These are phyloP conservation scores for Boechera retrofracta DNA, from an alignment of 345 rosid genomes.

Conservation along the genomic window DNA sequence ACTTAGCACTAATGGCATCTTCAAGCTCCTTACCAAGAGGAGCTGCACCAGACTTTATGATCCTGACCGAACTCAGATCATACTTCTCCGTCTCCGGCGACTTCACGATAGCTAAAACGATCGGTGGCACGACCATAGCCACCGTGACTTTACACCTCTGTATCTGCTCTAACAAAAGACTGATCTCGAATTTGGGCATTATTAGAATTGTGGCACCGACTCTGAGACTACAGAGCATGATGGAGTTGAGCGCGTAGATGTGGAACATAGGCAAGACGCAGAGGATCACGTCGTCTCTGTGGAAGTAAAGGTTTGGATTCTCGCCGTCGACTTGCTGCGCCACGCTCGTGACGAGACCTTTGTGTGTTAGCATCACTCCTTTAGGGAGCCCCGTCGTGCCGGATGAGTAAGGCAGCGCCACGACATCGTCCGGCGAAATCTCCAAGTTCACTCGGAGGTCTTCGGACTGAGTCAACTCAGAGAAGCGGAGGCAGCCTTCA, in stretches of 20 bases:
- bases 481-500: conserved; percentile 62
- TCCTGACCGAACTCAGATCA: conserved; percentile 69
- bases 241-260: conserved; percentile 64
- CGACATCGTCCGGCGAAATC: conserved; percentile 62
- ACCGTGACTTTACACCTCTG: conserved; percentile 65
- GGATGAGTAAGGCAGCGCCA: conserved; percentile 82
- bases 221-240: conserved; percentile 71
- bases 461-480: conserved; percentile 54
- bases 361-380: conserved; percentile 90
- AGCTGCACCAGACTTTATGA: conserved; percentile 73
- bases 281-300: conserved; percentile 64
- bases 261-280: conserved; percentile 80
- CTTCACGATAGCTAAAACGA: conserved; percentile 66
- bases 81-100: conserved; percentile 57
- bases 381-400: conserved; percentile 92
- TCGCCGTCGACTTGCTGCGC: conserved; percentile 92
- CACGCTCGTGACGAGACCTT: conserved; percentile 69
- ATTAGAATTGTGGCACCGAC: conserved; percentile 75
- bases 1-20: conserved; percentile 63
- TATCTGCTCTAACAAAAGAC: conserved; percentile 51
- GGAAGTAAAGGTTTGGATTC: conserved; percentile 72
- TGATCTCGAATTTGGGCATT: conserved; percentile 75
- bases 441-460: conserved; percentile 43
- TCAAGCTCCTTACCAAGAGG: conserved; percentile 89
- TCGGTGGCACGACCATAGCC: conserved; percentile 78